Evolutionary conservation across 768 basidiomycete species (phyloP).

Genomic region (Coprinellus micaceus): DNA sequence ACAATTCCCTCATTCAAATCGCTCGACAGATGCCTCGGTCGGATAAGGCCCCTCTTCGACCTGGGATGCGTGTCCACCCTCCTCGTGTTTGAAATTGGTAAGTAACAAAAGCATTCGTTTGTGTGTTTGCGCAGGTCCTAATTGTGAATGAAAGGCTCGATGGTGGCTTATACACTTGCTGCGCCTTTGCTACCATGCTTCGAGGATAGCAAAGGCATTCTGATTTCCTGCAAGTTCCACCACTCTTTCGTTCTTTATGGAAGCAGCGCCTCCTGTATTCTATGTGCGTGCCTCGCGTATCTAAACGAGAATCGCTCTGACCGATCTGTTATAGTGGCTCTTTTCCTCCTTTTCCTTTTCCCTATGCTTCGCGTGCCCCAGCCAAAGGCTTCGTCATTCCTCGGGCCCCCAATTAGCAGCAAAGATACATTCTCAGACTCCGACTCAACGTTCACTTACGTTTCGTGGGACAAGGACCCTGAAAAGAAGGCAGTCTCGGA

Average conservation of each 20-base stretch:
- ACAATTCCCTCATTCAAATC: too few species aligned
- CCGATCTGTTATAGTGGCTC: not conserved
- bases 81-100: constrained; percentile 8
- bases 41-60: constrained; percentile 1
- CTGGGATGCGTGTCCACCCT: not conserved
- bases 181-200: constrained; percentile 32
- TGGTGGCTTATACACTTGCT: constrained; percentile 29
- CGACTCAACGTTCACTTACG: constrained; percentile 3
- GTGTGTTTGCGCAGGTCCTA: too few species aligned
- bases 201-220: constrained; percentile 25
- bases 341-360: constrained; percentile 3
- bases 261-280: constrained; percentile 29
- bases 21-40: constrained; percentile 1
- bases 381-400: not conserved
- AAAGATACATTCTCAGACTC: not conserved
- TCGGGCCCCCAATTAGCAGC: not conserved
- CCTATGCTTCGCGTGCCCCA: constrained; percentile 2
- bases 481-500: not conserved
- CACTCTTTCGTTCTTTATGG: constrained; percentile 26
- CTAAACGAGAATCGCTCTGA: not conserved
- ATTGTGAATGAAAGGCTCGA: too few species aligned
- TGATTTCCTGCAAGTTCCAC: constrained; percentile 26
- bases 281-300: constrained; percentile 27
- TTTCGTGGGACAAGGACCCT: constrained; percentile 8
- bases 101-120: too few species aligned